phyloP scores from a whole-genome alignment of 2,329 filamentous ascomycete species.

The Capronia americana region DNA sequence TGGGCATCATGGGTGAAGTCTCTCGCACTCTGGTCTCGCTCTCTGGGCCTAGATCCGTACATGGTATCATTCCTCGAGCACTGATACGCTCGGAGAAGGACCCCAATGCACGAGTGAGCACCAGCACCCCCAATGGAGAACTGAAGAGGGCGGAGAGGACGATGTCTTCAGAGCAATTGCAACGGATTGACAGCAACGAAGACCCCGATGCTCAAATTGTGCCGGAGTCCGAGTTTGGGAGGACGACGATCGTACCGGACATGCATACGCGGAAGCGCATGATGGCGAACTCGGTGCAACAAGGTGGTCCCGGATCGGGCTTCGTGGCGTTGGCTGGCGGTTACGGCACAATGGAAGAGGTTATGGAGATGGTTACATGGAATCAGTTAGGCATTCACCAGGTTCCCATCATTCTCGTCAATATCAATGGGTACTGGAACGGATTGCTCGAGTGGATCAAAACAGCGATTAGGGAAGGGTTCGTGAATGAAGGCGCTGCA shows the following conservation, averaged over 20 bases:
- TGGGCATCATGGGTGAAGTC: constrained; percentile 94
- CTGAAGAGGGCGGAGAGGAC: constrained; percentile 57
- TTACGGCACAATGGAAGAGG: constrained; percentile 93
- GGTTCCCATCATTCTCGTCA: constrained; percentile 78
- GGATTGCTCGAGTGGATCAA: constrained; percentile 82
- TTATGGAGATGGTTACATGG: constrained; percentile 93
- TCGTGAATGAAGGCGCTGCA: constrained; percentile 73
- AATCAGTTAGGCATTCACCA: constrained; percentile 95
- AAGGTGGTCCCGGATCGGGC: constrained; percentile 79
- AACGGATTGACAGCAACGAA: constrained; percentile 39
- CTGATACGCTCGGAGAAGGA: constrained; percentile 74
- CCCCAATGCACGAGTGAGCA: constrained; percentile 27
- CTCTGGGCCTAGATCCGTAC: constrained; percentile 79
- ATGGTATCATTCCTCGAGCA: constrained; percentile 90
- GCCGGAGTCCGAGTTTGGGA: constrained; percentile 67
- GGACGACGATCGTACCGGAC: constrained; percentile 85
- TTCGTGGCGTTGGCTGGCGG: constrained; percentile 90
- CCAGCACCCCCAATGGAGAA: background rate
- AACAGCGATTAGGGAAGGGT: constrained; percentile 76
- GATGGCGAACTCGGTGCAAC: constrained; percentile 88
- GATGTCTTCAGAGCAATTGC: constrained; percentile 62
- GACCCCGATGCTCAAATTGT: constrained; percentile 41
- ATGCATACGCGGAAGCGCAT: constrained; percentile 96
- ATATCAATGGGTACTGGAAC: constrained; percentile 91
- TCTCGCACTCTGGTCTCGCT: constrained; percentile 84